Percentiles rank a stretch among this genome's conserved stretches.
Conservation (phyloP, 768 basidiomycete genomes). For the Xerocomellus dryophilus region DNA sequence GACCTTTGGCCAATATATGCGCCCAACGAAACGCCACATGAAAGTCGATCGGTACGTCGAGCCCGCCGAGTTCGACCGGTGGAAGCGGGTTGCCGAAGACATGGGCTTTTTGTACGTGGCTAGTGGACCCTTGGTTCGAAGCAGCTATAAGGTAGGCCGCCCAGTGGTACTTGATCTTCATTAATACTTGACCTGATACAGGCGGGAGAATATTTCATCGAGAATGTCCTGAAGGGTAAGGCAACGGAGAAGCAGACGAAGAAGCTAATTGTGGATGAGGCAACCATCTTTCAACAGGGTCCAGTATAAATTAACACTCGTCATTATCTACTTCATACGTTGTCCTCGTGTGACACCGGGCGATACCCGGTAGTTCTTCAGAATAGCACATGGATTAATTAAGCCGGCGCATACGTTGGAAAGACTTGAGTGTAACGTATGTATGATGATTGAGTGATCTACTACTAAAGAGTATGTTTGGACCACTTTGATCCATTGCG, state of each 20-base stretch:
- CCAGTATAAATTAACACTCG: not conserved
- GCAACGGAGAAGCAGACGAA: slow-evolving; percentile 41
- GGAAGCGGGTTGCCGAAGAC: slow-evolving; percentile 86
- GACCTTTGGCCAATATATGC: slow-evolving; percentile 99
- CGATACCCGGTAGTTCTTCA: slow-evolving; percentile 4
- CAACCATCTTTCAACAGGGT: slow-evolving; percentile 1
- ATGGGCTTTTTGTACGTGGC: slow-evolving; percentile 98
- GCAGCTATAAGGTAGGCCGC: slow-evolving; percentile 86
- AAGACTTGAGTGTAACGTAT: not conserved
- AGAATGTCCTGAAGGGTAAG: slow-evolving; percentile 78
- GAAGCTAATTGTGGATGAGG: slow-evolving; percentile 29
- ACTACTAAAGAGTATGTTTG: no score
- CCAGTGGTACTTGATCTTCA: not conserved
- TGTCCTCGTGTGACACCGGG: not conserved
- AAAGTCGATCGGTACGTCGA: slow-evolving; percentile 97
- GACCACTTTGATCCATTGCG: no score
- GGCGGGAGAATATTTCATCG: slow-evolving; percentile 97
- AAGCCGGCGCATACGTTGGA: not conserved
- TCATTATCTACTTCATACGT: not conserved
- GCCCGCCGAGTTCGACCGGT: slow-evolving; percentile 87
- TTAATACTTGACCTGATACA: slow-evolving; percentile 29
- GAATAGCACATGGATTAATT: not conserved
- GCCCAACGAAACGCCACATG: slow-evolving; percentile 98
- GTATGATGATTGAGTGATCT: no score
- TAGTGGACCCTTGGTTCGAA: slow-evolving; percentile 91